Evolutionary conservation across 129 eudicot genomes (phyloP).

Genomic region (Rutidosis leptorrhynchoides): DNA sequence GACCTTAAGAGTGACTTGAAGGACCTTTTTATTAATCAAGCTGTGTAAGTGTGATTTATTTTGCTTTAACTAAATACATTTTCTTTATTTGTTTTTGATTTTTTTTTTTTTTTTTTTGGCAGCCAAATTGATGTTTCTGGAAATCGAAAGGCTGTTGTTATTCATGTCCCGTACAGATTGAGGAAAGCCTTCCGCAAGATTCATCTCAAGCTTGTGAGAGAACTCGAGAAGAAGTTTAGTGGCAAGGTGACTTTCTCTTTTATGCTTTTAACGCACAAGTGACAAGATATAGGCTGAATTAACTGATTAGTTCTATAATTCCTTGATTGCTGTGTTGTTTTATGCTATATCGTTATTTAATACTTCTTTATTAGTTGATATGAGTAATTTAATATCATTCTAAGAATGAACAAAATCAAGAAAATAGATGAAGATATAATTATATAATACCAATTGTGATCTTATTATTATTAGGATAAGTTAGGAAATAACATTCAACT

Average conservation of each 20-base stretch:
- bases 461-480: neutral
- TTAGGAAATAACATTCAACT: neutral
- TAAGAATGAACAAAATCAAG: neutral
- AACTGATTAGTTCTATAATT: too few relatives aligned
- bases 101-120: constrained; percentile 5
- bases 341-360: too few relatives aligned
- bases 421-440: neutral
- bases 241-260: constrained; percentile 50
- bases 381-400: too few relatives aligned
- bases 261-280: neutral
- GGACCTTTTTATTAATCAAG: constrained; percentile 60
- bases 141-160: constrained; percentile 74
- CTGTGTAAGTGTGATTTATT: constrained; percentile 27
- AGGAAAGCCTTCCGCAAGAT: constrained; percentile 92
- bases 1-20: constrained; percentile 75
- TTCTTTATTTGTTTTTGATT: constrained; percentile 6
- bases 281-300: neutral
- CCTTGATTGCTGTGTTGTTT: neutral
- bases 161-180: constrained; percentile 79
- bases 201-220: constrained; percentile 75
- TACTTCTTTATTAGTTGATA: neutral
- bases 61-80: neutral
- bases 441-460: neutral
- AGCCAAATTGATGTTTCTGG: constrained; percentile 82
- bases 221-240: constrained; percentile 93